A percentile compares a stretch with the other conserved stretches of the same genome.
Evolutionary conservation across 148 eudicot species (phyloP).

Genomic region (Rhododendron ovatum): DNA sequence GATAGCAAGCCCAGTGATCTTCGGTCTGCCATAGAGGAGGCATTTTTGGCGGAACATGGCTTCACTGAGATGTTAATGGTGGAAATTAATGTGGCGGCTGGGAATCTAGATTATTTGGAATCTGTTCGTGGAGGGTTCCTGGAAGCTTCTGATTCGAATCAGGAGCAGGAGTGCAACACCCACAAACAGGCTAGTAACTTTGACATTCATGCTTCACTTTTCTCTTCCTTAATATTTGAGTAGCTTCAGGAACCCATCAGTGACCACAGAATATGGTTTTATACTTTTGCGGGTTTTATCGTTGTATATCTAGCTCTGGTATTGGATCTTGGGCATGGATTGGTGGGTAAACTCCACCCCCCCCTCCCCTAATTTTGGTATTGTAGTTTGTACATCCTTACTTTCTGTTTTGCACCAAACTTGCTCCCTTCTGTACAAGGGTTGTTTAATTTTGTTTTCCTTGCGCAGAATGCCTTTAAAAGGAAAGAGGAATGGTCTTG

Average conservation of each 20-base stretch:
- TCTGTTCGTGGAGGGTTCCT: constrained; percentile 49
- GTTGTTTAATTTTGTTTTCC: constrained; percentile 2
- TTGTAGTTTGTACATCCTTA: neutral
- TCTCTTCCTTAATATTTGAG: neutral
- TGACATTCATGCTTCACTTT: constrained; percentile 5
- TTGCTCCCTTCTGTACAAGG: neutral
- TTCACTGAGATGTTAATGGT: constrained; percentile 74
- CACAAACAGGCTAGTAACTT: constrained; percentile 48
- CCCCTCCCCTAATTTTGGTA: neutral
- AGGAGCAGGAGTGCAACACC: constrained; percentile 39
- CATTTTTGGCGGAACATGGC: constrained; percentile 85
- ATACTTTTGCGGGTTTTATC: neutral
- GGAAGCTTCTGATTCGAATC: constrained; percentile 47
- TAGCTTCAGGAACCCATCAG: neutral
- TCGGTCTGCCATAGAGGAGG: constrained; percentile 85
- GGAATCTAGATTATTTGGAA: constrained; percentile 43
- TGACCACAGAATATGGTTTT: neutral
- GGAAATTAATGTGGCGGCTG: constrained; percentile 80
- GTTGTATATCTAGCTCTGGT: neutral
- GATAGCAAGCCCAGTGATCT: constrained; percentile 62
- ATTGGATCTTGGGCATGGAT: neutral
- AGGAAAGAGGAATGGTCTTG: constrained; percentile 46
- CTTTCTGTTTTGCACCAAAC: neutral
- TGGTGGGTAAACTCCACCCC: neutral
- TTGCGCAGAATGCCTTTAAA: constrained; percentile 34